Conservation (phyloP, 257 asterid genomes). For the Linaria vulgaris region DNA sequence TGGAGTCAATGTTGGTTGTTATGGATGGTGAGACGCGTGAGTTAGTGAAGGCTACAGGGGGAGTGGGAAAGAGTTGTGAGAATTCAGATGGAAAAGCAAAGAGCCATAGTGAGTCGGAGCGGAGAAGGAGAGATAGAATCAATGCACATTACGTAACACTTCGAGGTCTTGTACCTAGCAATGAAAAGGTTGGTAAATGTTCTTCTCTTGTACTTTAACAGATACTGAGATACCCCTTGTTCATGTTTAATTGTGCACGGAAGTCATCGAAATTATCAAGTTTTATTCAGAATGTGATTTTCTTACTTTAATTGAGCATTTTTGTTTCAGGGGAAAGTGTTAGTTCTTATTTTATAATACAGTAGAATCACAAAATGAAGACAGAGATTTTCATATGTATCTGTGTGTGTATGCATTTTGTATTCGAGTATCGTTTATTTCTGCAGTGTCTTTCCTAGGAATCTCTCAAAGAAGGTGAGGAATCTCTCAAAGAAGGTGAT, state of each 20-base stretch:
- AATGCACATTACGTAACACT: conserved; percentile 70
- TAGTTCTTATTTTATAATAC: not conserved
- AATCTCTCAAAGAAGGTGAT: conserved; percentile 1
- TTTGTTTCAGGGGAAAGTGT: too few species aligned
- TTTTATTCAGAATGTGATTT: not conserved
- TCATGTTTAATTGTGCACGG: not conserved
- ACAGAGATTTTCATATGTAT: too few species aligned
- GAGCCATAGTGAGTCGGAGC: conserved; percentile 92
- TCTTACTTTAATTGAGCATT: not conserved
- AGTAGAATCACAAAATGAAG: not conserved
- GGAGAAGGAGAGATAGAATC: conserved; percentile 83
- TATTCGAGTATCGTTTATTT: too few species aligned
- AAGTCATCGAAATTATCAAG: not conserved
- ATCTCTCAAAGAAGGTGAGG: too few species aligned
- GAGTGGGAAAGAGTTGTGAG: conserved; percentile 41
- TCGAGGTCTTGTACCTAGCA: conserved; percentile 61
- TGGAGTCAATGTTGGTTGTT: conserved; percentile 38
- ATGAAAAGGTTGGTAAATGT: conserved; percentile 59
- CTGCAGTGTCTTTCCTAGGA: not conserved
- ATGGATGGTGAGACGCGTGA: conserved; percentile 60
- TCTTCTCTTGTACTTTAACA: not conserved
- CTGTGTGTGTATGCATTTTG: too few species aligned
- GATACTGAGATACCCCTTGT: too few species aligned
- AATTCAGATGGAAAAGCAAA: conserved; percentile 53
- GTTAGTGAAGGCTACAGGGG: conserved; percentile 47